These are phyloP conservation scores for Amborella trichopoda DNA, from an alignment of 164 flowering plant species.

Conservation along the genomic window DNA sequence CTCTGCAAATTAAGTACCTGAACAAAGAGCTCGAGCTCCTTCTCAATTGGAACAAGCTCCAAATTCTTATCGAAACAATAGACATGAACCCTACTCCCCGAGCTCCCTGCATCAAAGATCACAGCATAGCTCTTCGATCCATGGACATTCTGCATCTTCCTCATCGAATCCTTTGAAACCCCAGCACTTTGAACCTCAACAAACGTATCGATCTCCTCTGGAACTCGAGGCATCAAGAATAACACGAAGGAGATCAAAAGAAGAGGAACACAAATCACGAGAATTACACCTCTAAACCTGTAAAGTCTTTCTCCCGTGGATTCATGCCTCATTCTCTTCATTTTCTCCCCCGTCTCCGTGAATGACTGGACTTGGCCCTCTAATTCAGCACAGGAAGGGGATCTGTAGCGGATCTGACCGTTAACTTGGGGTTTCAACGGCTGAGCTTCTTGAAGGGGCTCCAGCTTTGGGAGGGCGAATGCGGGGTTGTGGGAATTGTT, in stretches of 20 bases:
- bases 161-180: conserved; percentile 18
- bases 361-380: conserved; percentile 26
- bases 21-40: conserved; percentile 68
- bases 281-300: conserved; percentile 39
- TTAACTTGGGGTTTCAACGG: conserved; percentile 35
- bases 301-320: conserved; percentile 52
- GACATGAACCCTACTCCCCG: conserved; percentile 91
- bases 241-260: conserved; percentile 52
- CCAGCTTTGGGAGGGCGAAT: conserved; percentile 44
- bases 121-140: conserved; percentile 45
- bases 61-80: conserved; percentile 60
- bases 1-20: conserved; percentile 57
- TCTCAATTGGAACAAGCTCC: conserved; percentile 75
- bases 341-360: conserved; percentile 7
- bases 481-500: too few species aligned
- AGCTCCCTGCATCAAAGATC: conserved; percentile 94
- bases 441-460: conserved; percentile 41
- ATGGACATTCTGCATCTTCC: conserved; percentile 1
- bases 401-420: conserved; percentile 93
- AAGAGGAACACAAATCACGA: conserved; percentile 55
- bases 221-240: conserved; percentile 48
- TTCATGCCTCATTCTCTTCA: conserved; percentile 32
- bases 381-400: conserved; percentile 81
- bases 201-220: conserved; percentile 4
- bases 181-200: not conserved